phyloP scores from a whole-genome alignment of 129 eudicot species.

The Silybum marianum region DNA sequence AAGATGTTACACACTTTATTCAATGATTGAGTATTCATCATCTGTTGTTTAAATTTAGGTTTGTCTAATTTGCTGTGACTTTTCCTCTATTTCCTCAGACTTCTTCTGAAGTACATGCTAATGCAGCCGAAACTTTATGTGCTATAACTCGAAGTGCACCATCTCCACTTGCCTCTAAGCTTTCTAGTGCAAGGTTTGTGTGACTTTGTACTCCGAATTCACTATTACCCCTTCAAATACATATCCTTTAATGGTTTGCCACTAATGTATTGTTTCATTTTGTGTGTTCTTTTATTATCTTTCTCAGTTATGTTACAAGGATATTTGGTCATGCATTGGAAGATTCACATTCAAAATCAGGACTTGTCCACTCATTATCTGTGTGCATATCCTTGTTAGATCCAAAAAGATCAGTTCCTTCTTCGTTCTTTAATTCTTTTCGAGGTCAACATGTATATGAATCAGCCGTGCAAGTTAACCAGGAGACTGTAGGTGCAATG shows the following conservation, averaged over 20 bases:
- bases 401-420: slow-evolving; percentile 75
- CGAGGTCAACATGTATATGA: slow-evolving; percentile 76
- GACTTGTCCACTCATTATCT: slow-evolving; percentile 77
- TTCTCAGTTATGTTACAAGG: slow-evolving; percentile 77
- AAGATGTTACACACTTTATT: not conserved
- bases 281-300: not conserved
- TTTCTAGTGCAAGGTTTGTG: slow-evolving; percentile 80
- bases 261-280: not conserved
- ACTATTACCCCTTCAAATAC: not conserved
- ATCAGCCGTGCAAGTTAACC: slow-evolving; percentile 64
- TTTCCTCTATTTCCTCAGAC: slow-evolving; percentile 40
- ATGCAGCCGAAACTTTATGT: slow-evolving; percentile 90
- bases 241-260: not conserved
- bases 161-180: slow-evolving; percentile 76
- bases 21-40: not conserved
- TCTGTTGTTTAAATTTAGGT: slow-evolving; percentile 1
- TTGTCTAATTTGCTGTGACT: slow-evolving; percentile 6
- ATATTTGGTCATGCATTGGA: slow-evolving; percentile 86
- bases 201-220: not conserved
- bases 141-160: slow-evolving; percentile 79
- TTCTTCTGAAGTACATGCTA: slow-evolving; percentile 93
- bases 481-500: slow-evolving; percentile 91
- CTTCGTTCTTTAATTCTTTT: slow-evolving; percentile 60
- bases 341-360: slow-evolving; percentile 79
- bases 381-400: slow-evolving; percentile 90